Conservation (phyloP, 148 eudicot species). For the Heliamphora exappendiculata region DNA sequence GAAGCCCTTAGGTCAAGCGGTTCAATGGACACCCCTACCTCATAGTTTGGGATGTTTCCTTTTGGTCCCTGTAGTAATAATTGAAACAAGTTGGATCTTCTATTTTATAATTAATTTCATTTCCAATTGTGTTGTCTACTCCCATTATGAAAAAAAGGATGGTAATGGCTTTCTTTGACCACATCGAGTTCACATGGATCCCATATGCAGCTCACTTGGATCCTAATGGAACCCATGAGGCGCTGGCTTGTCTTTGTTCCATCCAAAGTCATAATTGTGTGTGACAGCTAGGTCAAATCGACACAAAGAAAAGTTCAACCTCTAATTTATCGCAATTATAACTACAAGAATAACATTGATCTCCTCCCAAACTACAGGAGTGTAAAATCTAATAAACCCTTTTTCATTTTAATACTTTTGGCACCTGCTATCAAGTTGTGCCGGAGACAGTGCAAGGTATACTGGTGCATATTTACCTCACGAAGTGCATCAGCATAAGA, state of each 20-base stretch:
- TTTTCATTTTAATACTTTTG: neutral
- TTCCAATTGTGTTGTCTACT: neutral
- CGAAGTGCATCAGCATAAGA: constrained; percentile 99
- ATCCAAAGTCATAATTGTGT: neutral
- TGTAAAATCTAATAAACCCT: neutral
- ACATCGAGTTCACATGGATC: too few relatives aligned
- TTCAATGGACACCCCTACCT: too few relatives aligned
- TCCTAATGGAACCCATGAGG: too few relatives aligned
- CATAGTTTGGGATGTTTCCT: too few relatives aligned
- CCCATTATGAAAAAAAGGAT: too few relatives aligned
- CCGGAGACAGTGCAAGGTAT: neutral
- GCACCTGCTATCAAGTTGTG: neutral
- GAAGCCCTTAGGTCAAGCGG: too few relatives aligned
- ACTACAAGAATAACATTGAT: too few relatives aligned
- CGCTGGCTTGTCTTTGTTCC: too few relatives aligned
- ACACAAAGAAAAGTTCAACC: neutral
- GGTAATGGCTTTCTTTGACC: too few relatives aligned
- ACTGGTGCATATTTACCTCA: constrained; percentile 52
- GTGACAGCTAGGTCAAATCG: neutral
- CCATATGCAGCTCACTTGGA: too few relatives aligned
- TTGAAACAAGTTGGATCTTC: neutral
- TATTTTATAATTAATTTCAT: neutral
- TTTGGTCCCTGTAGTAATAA: neutral
- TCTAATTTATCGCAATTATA: neutral
- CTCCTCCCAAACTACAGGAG: too few relatives aligned